Evolutionary conservation across 2,329 filamentous ascomycete genomes (phyloP), one percentile per base, ranked within the genome.

Genomic region (Pestalotiopsis fici): DNA sequence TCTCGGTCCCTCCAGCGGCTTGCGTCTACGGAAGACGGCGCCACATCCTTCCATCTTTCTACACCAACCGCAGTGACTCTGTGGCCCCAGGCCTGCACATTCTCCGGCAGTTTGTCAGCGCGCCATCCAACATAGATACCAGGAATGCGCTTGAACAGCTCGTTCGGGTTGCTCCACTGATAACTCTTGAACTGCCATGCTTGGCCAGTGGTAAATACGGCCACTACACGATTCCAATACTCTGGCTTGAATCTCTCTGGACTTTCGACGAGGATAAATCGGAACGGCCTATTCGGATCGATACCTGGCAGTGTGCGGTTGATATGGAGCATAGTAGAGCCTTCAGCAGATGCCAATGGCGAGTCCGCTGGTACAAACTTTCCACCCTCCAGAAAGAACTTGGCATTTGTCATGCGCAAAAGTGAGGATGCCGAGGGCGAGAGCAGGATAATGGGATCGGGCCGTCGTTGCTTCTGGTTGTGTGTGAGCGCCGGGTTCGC

Each of bases 181-280:
- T 99, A 99, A 72, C 90, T 93, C 82, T 98, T 97, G 83, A 99
- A 99, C 81, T 99, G 96, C 96, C 96, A 99, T 11, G 92, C 90
- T 82, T 99, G 96, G 39, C 96, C 96, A 0, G 96, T 99, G 0
- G 96, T 99, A 82, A 99, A 98, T 67, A 99, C 95, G 13, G 93
- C 96, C 1, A 98, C 96, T 6, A 99, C 92, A 64, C 95, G 91
- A 75, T 91, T 91, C 96, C 96, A 99, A 84, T 98, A 98, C 77
- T 98, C 95, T 0, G 96, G 96, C 79, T 97, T 97, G 87, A 99
- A 99, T 79, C 96, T 92, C 77, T 97, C 91, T 0, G 95, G 93
- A 21, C 91, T 92, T 79, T 99, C 96, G 65, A 98, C 95, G 50
- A 99, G 90, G 77, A 98, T 97, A 84, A 99, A 99, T 59, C 95